Percentiles rank a stretch among this genome's conserved stretches.
Evolutionary conservation across 2,329 filamentous ascomycete genomes (phyloP).

Genomic region (Nigrospora osmanthi): DNA sequence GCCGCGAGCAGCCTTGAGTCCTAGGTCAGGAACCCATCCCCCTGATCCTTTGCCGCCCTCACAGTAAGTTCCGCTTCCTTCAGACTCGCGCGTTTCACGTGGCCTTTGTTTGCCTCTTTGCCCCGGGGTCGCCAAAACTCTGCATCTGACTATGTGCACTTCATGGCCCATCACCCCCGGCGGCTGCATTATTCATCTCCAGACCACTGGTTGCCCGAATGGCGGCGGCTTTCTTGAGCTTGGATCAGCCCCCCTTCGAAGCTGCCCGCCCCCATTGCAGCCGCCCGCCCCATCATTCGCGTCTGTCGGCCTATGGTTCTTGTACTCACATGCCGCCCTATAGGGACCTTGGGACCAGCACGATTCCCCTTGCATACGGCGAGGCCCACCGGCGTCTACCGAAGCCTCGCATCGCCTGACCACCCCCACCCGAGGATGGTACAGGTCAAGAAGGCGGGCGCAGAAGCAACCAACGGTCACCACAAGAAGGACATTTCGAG

Average conservation of each 20-base stretch:
- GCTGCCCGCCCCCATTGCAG: no score
- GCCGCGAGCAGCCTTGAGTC: slow-evolving; percentile 1
- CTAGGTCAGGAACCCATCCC: background rate
- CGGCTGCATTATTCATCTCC: no score
- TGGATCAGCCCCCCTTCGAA: no score
- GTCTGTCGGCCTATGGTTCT: background rate
- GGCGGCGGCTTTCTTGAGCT: no score
- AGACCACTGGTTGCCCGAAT: no score
- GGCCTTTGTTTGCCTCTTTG: background rate
- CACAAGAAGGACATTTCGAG: slow-evolving; percentile 18
- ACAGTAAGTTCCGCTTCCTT: background rate
- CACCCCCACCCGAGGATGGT: slow-evolving; percentile 23
- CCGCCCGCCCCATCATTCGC: no score
- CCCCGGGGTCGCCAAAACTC: background rate
- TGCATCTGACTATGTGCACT: no score
- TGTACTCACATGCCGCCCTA: background rate
- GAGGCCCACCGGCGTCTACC: background rate
- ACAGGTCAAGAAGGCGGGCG: slow-evolving; percentile 21
- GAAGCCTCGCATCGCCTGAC: slow-evolving; percentile 4
- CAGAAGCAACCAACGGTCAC: slow-evolving; percentile 19
- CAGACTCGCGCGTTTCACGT: background rate
- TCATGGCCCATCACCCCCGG: no score
- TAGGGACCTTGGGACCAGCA: background rate
- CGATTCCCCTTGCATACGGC: no score
- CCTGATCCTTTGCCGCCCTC: slow-evolving; percentile 1